Evolutionary conservation across 164 flowering plant genomes (phyloP).

Genomic region (Vitis amurensis): DNA sequence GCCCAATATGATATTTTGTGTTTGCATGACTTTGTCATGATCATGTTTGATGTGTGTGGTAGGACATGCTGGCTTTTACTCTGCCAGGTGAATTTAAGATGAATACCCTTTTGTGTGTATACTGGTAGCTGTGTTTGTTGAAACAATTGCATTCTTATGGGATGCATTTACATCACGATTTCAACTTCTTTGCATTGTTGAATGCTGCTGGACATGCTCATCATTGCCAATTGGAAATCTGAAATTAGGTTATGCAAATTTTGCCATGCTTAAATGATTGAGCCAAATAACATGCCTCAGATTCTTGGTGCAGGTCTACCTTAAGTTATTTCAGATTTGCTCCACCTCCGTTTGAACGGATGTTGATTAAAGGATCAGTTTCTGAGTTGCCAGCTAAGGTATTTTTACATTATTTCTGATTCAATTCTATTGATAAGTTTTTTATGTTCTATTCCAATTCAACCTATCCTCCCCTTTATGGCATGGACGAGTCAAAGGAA

Average conservation of each 20-base stretch:
- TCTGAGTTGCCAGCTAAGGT: slow-evolving; percentile 27
- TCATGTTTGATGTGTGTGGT: too few relatives aligned
- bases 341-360: slow-evolving; percentile 74
- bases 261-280: neutral
- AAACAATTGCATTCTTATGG: too few relatives aligned
- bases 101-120: too few relatives aligned
- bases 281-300: neutral
- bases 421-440: neutral
- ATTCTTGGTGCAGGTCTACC: slow-evolving; percentile 50
- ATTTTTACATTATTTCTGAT: neutral
- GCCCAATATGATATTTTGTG: too few relatives aligned
- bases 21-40: too few relatives aligned
- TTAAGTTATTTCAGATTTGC: slow-evolving; percentile 63
- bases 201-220: neutral
- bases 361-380: slow-evolving; percentile 23
- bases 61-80: too few relatives aligned
- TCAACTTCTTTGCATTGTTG: neutral
- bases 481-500: too few relatives aligned
- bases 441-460: too few relatives aligned
- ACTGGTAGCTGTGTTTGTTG: too few relatives aligned
- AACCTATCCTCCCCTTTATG: too few relatives aligned
- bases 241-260: neutral
- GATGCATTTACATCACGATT: too few relatives aligned
- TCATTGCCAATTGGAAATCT: neutral
- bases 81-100: too few relatives aligned